Conservation (phyloP, 1,284 basidiomycete species). For the Porogramme epimiltina region DNA sequence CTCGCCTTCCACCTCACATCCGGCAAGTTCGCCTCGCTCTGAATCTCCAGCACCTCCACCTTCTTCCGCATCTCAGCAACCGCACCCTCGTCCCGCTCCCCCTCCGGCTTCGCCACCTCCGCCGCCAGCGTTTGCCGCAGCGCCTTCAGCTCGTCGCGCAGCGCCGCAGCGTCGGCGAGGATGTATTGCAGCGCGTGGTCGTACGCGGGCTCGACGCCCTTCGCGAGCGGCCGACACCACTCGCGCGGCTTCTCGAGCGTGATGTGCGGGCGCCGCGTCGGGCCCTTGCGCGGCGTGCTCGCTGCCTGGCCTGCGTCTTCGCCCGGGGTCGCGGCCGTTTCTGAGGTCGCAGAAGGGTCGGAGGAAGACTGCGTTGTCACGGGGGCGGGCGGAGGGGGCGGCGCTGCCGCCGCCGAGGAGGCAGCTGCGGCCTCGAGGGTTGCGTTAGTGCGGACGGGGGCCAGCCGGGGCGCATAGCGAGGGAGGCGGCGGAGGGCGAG, state of each 20-base stretch:
- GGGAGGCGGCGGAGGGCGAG: conserved; percentile 30
- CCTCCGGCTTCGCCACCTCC: conserved; percentile 23
- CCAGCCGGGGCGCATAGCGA: conserved; percentile 22
- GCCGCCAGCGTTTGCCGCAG: conserved; percentile 36
- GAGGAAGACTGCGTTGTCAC: conserved; percentile 14
- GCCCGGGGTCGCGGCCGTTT: background rate
- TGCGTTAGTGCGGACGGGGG: conserved; percentile 31
- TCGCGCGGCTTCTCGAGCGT: conserved; percentile 50
- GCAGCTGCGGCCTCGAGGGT: conserved; percentile 23
- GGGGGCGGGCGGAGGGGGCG: conserved; percentile 20
- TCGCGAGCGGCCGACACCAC: conserved; percentile 69
- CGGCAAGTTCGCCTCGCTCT: conserved; percentile 75
- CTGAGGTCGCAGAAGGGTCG: too few relatives aligned
- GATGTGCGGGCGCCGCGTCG: conserved; percentile 46
- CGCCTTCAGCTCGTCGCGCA: conserved; percentile 48
- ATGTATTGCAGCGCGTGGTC: conserved; percentile 80
- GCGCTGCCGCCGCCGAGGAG: conserved; percentile 12
- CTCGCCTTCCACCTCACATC: conserved; percentile 74
- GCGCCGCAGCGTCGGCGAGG: conserved; percentile 43
- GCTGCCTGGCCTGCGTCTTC: conserved; percentile 5
- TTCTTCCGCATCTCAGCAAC: conserved; percentile 40
- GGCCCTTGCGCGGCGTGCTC: conserved; percentile 21
- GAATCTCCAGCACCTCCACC: conserved; percentile 43
- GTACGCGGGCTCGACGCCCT: conserved; percentile 77
- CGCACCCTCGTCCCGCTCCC: conserved; percentile 37